phyloP scores from a whole-genome alignment of 106 monocot species.

The Allium cepa region DNA sequence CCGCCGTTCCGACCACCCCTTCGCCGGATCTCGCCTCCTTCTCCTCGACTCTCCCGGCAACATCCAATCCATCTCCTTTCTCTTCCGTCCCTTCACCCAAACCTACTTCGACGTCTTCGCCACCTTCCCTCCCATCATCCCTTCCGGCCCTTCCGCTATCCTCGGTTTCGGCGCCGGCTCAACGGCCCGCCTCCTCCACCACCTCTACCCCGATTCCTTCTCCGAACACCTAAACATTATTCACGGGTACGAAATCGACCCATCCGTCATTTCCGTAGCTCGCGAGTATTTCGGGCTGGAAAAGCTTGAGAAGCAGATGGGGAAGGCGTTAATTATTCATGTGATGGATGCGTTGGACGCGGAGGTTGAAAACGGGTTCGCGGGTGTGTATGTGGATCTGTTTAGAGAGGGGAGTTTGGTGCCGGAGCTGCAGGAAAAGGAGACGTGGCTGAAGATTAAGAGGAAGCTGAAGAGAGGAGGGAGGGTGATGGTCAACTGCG shows the following conservation, averaged over 20 bases:
- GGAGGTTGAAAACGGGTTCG: conserved; percentile 26
- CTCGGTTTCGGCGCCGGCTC: conserved; percentile 91
- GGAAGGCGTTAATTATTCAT: conserved; percentile 26
- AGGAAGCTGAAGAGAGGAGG: conserved; percentile 40
- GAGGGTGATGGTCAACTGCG: conserved; percentile 83
- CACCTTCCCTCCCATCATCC: conserved; percentile 70
- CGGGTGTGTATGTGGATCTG: conserved; percentile 67
- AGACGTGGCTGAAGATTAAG: conserved; percentile 50
- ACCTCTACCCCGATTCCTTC: conserved; percentile 33
- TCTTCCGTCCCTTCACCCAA: conserved; percentile 37
- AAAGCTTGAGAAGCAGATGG: conserved; percentile 48
- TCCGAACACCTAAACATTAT: conserved; percentile 2
- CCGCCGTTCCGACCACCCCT: conserved; percentile 51
- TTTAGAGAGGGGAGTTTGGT: conserved; percentile 60
- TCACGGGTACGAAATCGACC: conserved; percentile 91
- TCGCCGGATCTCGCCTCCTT: conserved; percentile 87
- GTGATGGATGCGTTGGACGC: conserved; percentile 58
- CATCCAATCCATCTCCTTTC: conserved; percentile 86
- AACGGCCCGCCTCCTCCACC: conserved; percentile 49
- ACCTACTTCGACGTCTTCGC: conserved; percentile 95
- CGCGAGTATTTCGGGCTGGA: conserved; percentile 58
- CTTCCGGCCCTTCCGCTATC: conserved; percentile 55
- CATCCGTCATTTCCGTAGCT: conserved; percentile 52
- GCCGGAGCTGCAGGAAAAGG: conserved; percentile 55
- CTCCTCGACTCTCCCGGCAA: conserved; percentile 87